Evolutionary conservation across 1,284 basidiomycete genomes (phyloP), one percentile per base, ranked within the genome.

Genomic region (Papiliotrema flavescens): DNA sequence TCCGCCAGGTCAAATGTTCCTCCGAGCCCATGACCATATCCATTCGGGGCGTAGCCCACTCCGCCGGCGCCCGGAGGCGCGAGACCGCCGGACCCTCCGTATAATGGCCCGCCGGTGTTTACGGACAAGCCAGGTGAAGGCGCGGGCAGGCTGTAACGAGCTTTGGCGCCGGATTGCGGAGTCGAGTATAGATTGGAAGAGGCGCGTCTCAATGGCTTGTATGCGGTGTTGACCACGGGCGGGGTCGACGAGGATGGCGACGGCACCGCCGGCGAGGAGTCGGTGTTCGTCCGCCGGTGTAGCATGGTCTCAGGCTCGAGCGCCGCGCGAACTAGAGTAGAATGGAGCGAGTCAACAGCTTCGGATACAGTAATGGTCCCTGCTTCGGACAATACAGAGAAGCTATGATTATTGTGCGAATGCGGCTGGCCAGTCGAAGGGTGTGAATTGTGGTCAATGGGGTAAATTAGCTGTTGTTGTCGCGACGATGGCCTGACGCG

Each of bases 161-260:
- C 53, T 51, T 54, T 57, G 6, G 23, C 34, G 22, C 49, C 35
- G 15, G 59, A 50, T 43, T 49, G 20, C 5, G 58, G 54, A 5
- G 49, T 45, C 20, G 61, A 37, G 45, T 67, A 67, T 5, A 67
- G 46, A 19, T 54, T 52, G 1, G 55, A 35, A 5, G 65, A 67
- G 36, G 47, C 54, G 17, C 65, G 46, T 11, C 65, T 60, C 2
- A 67, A 49, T 6, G 65, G 65, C 19, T 55, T 61, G 50, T 64
- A 65, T 17, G 65, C 52, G 40, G 55, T 56, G 45, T 67, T 67
- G 19, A 14, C n/a, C 17, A 26, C 23, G 20, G 51, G 42, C 3
- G 47, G 17, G 24, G 26, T 22, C 14, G 47, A 11, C 3, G 47
- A 17, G 24, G 44, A 15, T 7, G 42, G 39, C 9, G 41, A 28